Evolutionary conservation across 768 basidiomycete genomes (phyloP).

Genomic region (Boletus speciosus): DNA sequence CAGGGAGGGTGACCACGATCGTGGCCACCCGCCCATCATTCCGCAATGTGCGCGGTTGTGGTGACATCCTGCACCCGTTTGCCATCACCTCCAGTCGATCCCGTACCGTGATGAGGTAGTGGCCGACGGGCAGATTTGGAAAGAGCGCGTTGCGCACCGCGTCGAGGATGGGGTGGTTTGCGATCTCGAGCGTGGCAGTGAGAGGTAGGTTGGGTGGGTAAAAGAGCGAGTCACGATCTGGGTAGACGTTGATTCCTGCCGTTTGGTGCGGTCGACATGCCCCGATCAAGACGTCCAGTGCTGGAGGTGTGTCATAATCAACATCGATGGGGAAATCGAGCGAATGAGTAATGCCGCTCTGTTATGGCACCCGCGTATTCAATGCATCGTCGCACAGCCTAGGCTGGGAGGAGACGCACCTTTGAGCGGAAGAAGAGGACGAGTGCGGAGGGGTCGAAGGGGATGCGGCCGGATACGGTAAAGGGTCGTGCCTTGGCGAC

Average conservation of each 20-base stretch:
- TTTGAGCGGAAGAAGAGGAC: slow-evolving; percentile 78
- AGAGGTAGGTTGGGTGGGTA: slow-evolving; percentile 72
- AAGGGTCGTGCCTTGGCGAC: slow-evolving; percentile 59
- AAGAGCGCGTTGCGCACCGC: slow-evolving; percentile 71
- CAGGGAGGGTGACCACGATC: slow-evolving; percentile 68
- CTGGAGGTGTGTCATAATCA: slow-evolving; percentile 69
- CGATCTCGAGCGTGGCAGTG: slow-evolving; percentile 72
- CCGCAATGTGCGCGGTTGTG: slow-evolving; percentile 50
- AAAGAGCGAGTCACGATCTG: slow-evolving; percentile 63
- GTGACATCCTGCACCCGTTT: slow-evolving; percentile 54
- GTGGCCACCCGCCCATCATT: slow-evolving; percentile 73
- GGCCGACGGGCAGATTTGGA: slow-evolving; percentile 62
- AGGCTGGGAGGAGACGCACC: slow-evolving; percentile 37
- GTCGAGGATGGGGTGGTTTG: slow-evolving; percentile 80
- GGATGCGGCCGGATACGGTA: slow-evolving; percentile 64
- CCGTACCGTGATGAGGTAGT: slow-evolving; percentile 63
- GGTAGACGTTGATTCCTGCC: slow-evolving; percentile 48
- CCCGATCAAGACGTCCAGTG: slow-evolving; percentile 73
- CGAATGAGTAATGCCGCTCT: slow-evolving; percentile 79
- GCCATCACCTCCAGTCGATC: slow-evolving; percentile 70
- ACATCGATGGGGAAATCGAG: slow-evolving; percentile 81
- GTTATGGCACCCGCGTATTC: not conserved
- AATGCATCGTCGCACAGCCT: not conserved
- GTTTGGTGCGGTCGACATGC: slow-evolving; percentile 67
- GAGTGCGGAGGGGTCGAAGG: slow-evolving; percentile 62